These are phyloP conservation scores for Rauvolfia tetraphylla DNA, from an alignment of 257 asterid species.

Conservation along the genomic window DNA sequence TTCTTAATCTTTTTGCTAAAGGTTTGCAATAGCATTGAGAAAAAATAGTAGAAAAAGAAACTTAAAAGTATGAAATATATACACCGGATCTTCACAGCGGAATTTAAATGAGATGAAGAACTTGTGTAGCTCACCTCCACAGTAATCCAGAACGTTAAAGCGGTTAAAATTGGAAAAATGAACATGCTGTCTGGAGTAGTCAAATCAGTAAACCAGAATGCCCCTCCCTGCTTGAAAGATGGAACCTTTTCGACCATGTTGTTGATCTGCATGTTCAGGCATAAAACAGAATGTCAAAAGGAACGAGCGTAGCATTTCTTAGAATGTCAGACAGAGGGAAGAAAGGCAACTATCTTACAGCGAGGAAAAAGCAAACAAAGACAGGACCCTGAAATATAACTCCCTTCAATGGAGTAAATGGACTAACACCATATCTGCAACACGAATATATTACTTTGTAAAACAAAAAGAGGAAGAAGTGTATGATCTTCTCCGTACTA, in stretches of 20 bases:
- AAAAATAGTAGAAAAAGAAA: not conserved
- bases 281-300: constrained; percentile 10
- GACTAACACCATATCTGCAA: constrained; percentile 84
- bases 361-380: constrained; percentile 77
- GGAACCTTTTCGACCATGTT: constrained; percentile 88
- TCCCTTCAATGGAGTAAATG: constrained; percentile 83
- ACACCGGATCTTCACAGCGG: not conserved
- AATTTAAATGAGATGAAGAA: not conserved
- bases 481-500: not conserved
- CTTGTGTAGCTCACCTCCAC: constrained; percentile 66
- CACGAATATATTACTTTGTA: constrained; percentile 12
- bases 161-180: constrained; percentile 76
- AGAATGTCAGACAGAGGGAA: constrained; percentile 3
- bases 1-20: not conserved
- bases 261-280: constrained; percentile 44
- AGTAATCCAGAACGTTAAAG: constrained; percentile 83
- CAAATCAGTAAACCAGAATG: constrained; percentile 86
- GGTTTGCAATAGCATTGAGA: not conserved
- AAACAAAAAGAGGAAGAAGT: not conserved
- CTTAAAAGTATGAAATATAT: not conserved
- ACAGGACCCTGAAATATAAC: constrained; percentile 75
- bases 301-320: not conserved
- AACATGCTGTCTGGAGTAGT: constrained; percentile 79
- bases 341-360: constrained; percentile 54
- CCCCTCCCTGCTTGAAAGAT: constrained; percentile 88